phyloP scores from a whole-genome alignment of 495 filamentous ascomycete species.

The Penicillium herquei region DNA sequence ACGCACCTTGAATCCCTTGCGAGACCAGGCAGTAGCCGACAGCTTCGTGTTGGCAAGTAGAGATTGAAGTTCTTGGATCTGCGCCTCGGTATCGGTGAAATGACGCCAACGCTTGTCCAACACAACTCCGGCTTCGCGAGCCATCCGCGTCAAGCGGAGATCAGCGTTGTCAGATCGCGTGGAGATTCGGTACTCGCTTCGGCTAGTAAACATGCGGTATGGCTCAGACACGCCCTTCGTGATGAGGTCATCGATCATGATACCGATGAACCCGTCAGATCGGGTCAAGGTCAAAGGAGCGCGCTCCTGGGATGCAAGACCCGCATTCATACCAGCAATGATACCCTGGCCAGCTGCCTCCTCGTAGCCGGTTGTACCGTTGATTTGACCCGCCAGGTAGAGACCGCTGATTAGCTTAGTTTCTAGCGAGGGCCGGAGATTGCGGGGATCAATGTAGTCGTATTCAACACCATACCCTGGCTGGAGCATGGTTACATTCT shows the following conservation, averaged over 20 bases:
- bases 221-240: conserved; percentile 97
- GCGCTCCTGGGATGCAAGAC: conserved; percentile 67
- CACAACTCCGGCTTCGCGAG: conserved; percentile 74
- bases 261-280: conserved; percentile 91
- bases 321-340: conserved; percentile 90
- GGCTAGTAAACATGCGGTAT: conserved; percentile 97
- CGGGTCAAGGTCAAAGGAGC: conserved; percentile 66
- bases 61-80: conserved; percentile 62
- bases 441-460: conserved; percentile 95
- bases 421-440: conserved; percentile 80
- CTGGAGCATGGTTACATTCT: conserved; percentile 90
- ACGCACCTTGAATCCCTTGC: conserved; percentile 64
- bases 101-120: conserved; percentile 71
- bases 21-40: conserved; percentile 61
- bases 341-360: conserved; percentile 94
- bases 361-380: conserved; percentile 97
- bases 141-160: conserved; percentile 75
- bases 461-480: conserved; percentile 98
- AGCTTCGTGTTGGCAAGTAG: conserved; percentile 55
- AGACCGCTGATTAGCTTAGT: conserved; percentile 89
- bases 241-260: conserved; percentile 98
- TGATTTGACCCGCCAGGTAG: conserved; percentile 95
- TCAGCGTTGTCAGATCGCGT: conserved; percentile 93
- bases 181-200: conserved; percentile 92
- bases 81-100: conserved; percentile 59